A percentile compares a stretch with the other conserved stretches of the same genome.
Evolutionary conservation across 305 asterid genomes (phyloP).

Genomic region (Petunia hybrid): DNA sequence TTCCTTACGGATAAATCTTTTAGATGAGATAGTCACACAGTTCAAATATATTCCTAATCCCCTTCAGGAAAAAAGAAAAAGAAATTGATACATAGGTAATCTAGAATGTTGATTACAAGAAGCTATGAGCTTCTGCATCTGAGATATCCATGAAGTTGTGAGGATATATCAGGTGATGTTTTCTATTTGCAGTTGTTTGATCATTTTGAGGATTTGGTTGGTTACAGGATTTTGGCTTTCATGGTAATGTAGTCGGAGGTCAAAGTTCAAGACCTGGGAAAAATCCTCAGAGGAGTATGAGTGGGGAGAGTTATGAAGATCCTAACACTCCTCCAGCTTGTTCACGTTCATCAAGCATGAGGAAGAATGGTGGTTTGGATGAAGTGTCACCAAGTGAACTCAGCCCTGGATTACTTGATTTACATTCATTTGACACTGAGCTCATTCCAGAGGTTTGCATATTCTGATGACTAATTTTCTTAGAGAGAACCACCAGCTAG

Average conservation of each 20-base stretch:
- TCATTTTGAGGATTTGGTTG: not conserved
- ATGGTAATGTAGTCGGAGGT: slow-evolving; percentile 35
- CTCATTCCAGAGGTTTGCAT: slow-evolving; percentile 44
- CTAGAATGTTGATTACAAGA: no score
- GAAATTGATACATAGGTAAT: no score
- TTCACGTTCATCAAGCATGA: slow-evolving; percentile 40
- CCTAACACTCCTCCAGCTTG: slow-evolving; percentile 34
- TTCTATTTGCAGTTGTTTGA: not conserved
- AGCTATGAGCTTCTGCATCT: no score
- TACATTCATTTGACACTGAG: slow-evolving; percentile 47
- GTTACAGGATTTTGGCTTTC: slow-evolving; percentile 47
- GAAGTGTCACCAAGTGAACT: slow-evolving; percentile 35
- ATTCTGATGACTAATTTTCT: not conserved
- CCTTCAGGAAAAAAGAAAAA: no score
- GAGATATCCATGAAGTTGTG: no score
- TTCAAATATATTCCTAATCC: no score
- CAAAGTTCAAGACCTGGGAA: slow-evolving; percentile 41
- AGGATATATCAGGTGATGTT: no score
- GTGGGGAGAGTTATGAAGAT: slow-evolving; percentile 38
- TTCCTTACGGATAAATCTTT: no score
- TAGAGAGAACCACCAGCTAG: not conserved
- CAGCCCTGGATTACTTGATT: slow-evolving; percentile 50
- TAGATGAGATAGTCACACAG: no score
- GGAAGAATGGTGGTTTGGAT: slow-evolving; percentile 32
- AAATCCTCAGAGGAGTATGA: slow-evolving; percentile 33